A percentile compares a stretch with the other conserved stretches of the same genome.
phyloP scores from a whole-genome alignment of 805 yeast genomes.

The Wickerhamiella azymoides region DNA sequence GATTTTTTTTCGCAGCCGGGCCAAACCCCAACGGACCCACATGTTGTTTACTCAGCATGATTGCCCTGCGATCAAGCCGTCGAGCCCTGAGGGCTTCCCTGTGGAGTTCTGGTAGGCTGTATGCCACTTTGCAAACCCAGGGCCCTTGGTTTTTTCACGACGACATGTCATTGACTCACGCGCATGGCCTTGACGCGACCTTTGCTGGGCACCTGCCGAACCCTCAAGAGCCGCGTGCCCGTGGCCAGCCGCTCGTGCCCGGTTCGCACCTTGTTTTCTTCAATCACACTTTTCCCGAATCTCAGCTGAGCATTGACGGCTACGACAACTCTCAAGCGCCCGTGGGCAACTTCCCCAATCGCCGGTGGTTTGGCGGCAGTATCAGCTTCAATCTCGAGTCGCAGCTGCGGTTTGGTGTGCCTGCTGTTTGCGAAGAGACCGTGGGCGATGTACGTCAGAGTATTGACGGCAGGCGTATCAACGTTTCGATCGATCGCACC shows the following conservation, averaged over 20 bases:
- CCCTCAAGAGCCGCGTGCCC: constrained; percentile 5
- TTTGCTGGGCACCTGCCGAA: constrained; percentile 20
- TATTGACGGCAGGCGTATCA: constrained; percentile 22
- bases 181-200: constrained; percentile 21
- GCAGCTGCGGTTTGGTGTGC: constrained; percentile 28
- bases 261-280: constrained; percentile 60
- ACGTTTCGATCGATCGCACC: constrained; percentile 44
- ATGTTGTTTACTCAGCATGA: not conserved
- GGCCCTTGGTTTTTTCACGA: constrained; percentile 23
- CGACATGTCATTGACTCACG: constrained; percentile 21
- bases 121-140: not conserved
- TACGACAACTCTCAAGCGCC: constrained; percentile 74
- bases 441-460: constrained; percentile 24
- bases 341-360: constrained; percentile 28
- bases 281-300: constrained; percentile 42
- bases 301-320: constrained; percentile 51
- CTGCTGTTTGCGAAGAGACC: constrained; percentile 39
- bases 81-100: not conserved
- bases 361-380: constrained; percentile 74
- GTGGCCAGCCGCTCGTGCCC: constrained; percentile 18
- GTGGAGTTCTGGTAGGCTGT: not conserved
- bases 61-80: not conserved
- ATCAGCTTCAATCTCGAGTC: constrained; percentile 29
- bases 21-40: no score
- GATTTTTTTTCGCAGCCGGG: no score